Conservation (phyloP, 768 basidiomycete species). For the Kwoniella sp. region DNA sequence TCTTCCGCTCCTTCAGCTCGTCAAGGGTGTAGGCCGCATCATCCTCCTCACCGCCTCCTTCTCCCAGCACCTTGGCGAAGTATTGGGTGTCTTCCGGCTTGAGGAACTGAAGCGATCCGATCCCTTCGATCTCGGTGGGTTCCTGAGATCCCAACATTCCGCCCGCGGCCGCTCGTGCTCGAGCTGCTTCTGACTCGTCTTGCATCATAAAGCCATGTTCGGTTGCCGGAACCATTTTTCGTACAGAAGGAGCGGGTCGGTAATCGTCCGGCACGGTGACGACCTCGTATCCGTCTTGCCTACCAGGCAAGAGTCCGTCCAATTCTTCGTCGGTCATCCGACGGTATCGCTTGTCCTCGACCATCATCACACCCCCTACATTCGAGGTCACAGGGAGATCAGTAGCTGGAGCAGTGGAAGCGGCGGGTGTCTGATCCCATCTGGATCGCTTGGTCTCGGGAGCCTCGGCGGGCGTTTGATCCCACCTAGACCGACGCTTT, state of each 20-base stretch:
- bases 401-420: slow-evolving; percentile 54
- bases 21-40: slow-evolving; percentile 88
- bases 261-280: slow-evolving; percentile 93
- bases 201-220: slow-evolving; percentile 93
- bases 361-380: slow-evolving; percentile 43
- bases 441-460: slow-evolving; percentile 80
- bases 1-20: slow-evolving; percentile 99
- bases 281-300: slow-evolving; percentile 71
- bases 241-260: slow-evolving; percentile 63
- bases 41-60: slow-evolving; percentile 65
- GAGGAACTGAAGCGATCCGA: slow-evolving; percentile 95
- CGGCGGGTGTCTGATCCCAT: slow-evolving; percentile 90
- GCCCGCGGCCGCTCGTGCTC: slow-evolving; percentile 79
- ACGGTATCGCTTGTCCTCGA: slow-evolving; percentile 90
- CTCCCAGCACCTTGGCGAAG: slow-evolving; percentile 76
- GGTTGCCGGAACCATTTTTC: slow-evolving; percentile 57
- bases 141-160: slow-evolving; percentile 75
- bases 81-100: slow-evolving; percentile 97
- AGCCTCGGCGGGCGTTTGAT: slow-evolving; percentile 76
- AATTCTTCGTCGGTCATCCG: slow-evolving; percentile 94
- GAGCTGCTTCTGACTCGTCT: slow-evolving; percentile 79
- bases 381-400: slow-evolving; percentile 16
- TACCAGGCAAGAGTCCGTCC: slow-evolving; percentile 75
- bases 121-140: slow-evolving; percentile 96
- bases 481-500: slow-evolving; percentile 93